Evolutionary conservation across 345 rosid species (phyloP).

Genomic region (Brassica incana): DNA sequence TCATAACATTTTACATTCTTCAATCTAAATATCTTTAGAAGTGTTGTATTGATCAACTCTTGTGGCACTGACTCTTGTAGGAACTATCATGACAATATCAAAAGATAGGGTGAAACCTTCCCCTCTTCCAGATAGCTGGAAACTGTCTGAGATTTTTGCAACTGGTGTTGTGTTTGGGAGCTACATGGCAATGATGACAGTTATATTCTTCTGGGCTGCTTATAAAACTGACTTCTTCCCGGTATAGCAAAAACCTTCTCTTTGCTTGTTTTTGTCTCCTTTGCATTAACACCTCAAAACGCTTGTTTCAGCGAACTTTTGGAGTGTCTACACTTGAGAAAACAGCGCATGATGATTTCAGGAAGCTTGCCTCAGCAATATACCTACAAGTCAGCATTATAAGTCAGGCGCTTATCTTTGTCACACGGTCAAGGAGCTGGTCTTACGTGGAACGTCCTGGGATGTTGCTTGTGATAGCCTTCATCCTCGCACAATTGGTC

Average conservation of each 20-base stretch:
- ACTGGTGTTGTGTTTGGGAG: slow-evolving; percentile 91
- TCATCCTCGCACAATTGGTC: slow-evolving; percentile 89
- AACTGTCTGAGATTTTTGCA: slow-evolving; percentile 86
- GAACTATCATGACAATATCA: slow-evolving; percentile 98
- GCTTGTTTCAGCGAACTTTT: slow-evolving; percentile 55
- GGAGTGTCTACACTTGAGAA: slow-evolving; percentile 88
- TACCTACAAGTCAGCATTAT: slow-evolving; percentile 96
- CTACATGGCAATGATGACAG: slow-evolving; percentile 98
- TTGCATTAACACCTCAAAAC: neutral
- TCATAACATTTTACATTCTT: slow-evolving; percentile 1
- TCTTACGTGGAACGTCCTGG: slow-evolving; percentile 97
- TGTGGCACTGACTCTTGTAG: too few species aligned
- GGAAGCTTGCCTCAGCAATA: slow-evolving; percentile 94
- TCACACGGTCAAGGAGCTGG: slow-evolving; percentile 95
- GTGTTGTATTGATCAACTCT: slow-evolving; percentile 2
- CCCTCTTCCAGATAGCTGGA: slow-evolving; percentile 99
- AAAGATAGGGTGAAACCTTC: slow-evolving; percentile 99
- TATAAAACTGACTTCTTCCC: slow-evolving; percentile 94
- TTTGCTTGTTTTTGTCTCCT: neutral
- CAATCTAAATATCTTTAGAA: too few species aligned
- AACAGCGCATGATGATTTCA: slow-evolving; percentile 83
- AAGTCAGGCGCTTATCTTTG: slow-evolving; percentile 97
- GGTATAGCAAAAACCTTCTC: slow-evolving; percentile 41
- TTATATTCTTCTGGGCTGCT: slow-evolving; percentile 96
- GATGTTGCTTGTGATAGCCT: slow-evolving; percentile 66